A percentile compares a stretch with the other conserved stretches of the same genome.
Conservation (phyloP, 192 early-diverging fungal genomes). For the Umbelopsis isabellina region DNA sequence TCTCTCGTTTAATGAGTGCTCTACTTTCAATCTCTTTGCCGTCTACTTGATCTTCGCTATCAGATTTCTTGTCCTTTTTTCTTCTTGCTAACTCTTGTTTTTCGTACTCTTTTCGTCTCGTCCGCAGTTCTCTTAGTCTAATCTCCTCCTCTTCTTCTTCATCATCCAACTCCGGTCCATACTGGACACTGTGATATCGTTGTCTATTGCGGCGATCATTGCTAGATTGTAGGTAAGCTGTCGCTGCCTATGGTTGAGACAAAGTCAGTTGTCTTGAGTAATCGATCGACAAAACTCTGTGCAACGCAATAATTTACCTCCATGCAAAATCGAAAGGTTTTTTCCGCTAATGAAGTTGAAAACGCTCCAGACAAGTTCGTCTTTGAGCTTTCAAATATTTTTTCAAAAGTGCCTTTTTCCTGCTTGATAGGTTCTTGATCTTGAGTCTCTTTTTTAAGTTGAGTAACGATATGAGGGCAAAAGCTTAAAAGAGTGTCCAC, state of each 20-base stretch:
- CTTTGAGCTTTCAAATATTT: slow-evolving; percentile 5
- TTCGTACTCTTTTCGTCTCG: slow-evolving; percentile 19
- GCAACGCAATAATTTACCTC: slow-evolving; percentile 23
- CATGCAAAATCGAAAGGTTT: slow-evolving; percentile 19
- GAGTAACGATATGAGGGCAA: slow-evolving; percentile 52
- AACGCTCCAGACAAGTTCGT: not conserved
- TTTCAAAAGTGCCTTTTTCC: slow-evolving; percentile 13
- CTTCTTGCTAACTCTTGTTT: slow-evolving; percentile 5
- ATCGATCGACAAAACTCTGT: not conserved
- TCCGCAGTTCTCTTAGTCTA: slow-evolving; percentile 12
- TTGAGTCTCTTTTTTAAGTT: slow-evolving; percentile 45
- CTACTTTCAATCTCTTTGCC: slow-evolving; percentile 23
- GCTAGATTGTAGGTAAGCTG: slow-evolving; percentile 11
- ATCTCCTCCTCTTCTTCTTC: slow-evolving; percentile 27
- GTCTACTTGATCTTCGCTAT: slow-evolving; percentile 6
- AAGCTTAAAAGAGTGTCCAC: slow-evolving; percentile 51
- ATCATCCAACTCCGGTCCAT: not conserved
- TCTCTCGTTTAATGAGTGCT: not conserved
- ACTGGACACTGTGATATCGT: not conserved
- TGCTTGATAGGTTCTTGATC: slow-evolving; percentile 45
- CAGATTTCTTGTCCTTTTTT: not conserved
- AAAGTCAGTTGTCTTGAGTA: too few species aligned
- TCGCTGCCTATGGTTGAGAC: not conserved
- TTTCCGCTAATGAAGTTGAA: not conserved
- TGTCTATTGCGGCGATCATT: not conserved